phyloP scores from a whole-genome alignment of 23 red algal species.

The Agarophyton chilense region DNA sequence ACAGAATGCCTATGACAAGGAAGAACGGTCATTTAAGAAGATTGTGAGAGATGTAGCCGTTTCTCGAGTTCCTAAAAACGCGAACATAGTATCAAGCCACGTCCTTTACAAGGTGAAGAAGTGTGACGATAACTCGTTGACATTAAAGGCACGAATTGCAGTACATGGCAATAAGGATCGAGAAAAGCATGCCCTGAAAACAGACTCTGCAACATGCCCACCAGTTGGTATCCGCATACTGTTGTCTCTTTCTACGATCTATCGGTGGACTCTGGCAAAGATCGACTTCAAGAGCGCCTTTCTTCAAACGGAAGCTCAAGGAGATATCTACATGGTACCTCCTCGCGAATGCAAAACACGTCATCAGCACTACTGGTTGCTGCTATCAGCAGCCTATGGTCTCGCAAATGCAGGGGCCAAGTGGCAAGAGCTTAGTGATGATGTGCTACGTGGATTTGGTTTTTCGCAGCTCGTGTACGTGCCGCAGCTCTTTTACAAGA shows the following conservation, averaged over 20 bases:
- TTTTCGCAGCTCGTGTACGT: constrained; percentile 15
- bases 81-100: constrained; percentile 46
- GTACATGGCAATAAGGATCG: constrained; percentile 43
- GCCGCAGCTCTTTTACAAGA: constrained; percentile 27
- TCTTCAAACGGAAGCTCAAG: constrained; percentile 26
- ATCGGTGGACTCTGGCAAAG: constrained; percentile 19
- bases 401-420: constrained; percentile 48
- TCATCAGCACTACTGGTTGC: constrained; percentile 20
- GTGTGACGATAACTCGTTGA: constrained; percentile 32
- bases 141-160: constrained; percentile 22
- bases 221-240: constrained; percentile 28
- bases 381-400: constrained; percentile 37
- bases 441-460: neutral
- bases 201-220: constrained; percentile 41
- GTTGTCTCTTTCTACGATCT: neutral
- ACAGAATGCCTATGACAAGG: constrained; percentile 18
- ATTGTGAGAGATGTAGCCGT: constrained; percentile 32
- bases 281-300: constrained; percentile 47
- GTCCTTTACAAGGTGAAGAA: constrained; percentile 46
- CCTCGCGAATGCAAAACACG: neutral
- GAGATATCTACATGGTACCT: constrained; percentile 42
- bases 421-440: constrained; percentile 33
- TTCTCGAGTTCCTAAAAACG: neutral
- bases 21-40: constrained; percentile 55
- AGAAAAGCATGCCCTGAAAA: constrained; percentile 20